Percentiles rank a stretch among this genome's conserved stretches.
Conservation (phyloP, 768 basidiomycete species). For the Epithele typhae region DNA sequence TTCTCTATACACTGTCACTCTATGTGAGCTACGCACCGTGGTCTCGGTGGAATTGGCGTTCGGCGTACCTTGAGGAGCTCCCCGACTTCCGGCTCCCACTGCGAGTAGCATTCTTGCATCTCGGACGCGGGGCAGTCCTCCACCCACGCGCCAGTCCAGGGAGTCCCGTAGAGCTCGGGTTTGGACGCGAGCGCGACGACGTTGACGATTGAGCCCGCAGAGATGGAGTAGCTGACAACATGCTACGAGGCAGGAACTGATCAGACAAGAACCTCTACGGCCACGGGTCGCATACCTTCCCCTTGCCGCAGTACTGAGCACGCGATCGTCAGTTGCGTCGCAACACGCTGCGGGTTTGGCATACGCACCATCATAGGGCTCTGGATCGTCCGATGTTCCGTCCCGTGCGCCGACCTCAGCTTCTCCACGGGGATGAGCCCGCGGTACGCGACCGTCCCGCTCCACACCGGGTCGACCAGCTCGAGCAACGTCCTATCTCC, state of each 20-base stretch:
- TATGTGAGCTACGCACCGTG: too few species aligned
- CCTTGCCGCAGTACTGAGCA: constrained; percentile 42
- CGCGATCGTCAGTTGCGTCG: neutral
- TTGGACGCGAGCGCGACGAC: constrained; percentile 40
- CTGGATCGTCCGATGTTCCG: constrained; percentile 29
- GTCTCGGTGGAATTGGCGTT: too few species aligned
- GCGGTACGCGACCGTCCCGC: constrained; percentile 42
- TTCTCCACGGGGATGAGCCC: constrained; percentile 39
- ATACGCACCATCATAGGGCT: constrained; percentile 41
- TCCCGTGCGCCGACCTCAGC: constrained; percentile 21
- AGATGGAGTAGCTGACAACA: constrained; percentile 45
- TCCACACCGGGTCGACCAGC: constrained; percentile 41
- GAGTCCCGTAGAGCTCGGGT: constrained; percentile 29
- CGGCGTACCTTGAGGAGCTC: constrained; percentile 19
- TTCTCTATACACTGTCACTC: constrained; percentile 26
- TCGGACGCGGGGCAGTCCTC: constrained; percentile 20
- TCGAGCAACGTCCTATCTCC: constrained; percentile 25
- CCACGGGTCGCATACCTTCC: constrained; percentile 30
- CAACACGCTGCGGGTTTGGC: neutral
- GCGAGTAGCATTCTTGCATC: constrained; percentile 22
- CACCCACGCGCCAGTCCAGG: constrained; percentile 23
- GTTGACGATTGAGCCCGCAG: constrained; percentile 39
- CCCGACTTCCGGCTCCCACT: constrained; percentile 28
- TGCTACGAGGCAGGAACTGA: constrained; percentile 29
- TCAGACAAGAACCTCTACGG: neutral